These are phyloP conservation scores for Suillus occidentalis DNA, from an alignment of 768 basidiomycete species.

Conservation along the genomic window DNA sequence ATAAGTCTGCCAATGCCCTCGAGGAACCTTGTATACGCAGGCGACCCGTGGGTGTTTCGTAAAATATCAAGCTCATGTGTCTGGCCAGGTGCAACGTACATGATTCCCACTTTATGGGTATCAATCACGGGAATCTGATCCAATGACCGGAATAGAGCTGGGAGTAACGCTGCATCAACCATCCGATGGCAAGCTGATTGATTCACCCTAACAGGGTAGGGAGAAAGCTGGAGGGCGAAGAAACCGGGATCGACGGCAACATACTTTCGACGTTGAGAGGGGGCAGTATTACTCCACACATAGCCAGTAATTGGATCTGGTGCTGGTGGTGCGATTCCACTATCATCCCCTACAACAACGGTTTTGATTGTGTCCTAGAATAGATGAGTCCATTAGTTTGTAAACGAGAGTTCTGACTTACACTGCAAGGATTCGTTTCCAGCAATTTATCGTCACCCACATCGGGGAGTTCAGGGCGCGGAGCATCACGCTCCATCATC, in stretches of 20 bases:
- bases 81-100: slow-evolving; percentile 95
- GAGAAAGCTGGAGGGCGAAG: slow-evolving; percentile 82
- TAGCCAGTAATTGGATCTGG: slow-evolving; percentile 83
- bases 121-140: slow-evolving; percentile 94
- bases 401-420: background rate
- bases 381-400: background rate
- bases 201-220: slow-evolving; percentile 55
- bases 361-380: slow-evolving; percentile 5
- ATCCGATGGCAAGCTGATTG: slow-evolving; percentile 40
- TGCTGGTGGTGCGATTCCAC: slow-evolving; percentile 28
- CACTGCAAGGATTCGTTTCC: background rate
- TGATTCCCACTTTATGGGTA: slow-evolving; percentile 93
- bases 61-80: slow-evolving; percentile 82
- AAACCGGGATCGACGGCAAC: slow-evolving; percentile 84
- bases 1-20: slow-evolving; percentile 88
- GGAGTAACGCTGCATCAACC: slow-evolving; percentile 54
- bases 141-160: slow-evolving; percentile 62
- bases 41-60: slow-evolving; percentile 88
- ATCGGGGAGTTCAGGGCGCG: slow-evolving; percentile 32
- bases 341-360: slow-evolving; percentile 7
- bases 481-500: slow-evolving; percentile 61
- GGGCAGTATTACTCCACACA: slow-evolving; percentile 84
- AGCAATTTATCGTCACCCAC: background rate
- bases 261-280: slow-evolving; percentile 86
- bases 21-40: slow-evolving; percentile 91